Base-by-base conservation (phyloP, 768 basidiomycete genomes). In the Lentinula sp. region DNA sequence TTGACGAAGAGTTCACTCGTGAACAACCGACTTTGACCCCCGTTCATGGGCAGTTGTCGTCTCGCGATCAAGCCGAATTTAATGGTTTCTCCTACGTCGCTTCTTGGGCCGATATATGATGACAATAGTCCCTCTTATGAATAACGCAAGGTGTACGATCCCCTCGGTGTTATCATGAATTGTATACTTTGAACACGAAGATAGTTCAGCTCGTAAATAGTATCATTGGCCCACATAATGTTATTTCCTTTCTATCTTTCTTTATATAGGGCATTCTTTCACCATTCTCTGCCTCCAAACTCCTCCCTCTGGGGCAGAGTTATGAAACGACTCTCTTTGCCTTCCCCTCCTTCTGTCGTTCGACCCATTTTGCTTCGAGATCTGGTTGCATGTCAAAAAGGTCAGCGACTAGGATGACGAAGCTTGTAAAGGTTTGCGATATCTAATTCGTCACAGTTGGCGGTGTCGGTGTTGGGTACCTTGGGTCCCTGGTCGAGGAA, bases 21-120 rank as follows among this genome's bases (percentile, higher is more conserved):
- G 97, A 99, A 71, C 92, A 97, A 72, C 97, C 97, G 13, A 98
- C 95, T 1, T 77, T 99, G 66, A 99, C 97, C 2, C 97, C 97
- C 15, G 97, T 99, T 42, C 95, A 98, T 68, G 93, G 92, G 15
- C 94, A 96, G 64, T 73, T 99, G 62, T 93, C 93, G 18, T 69
- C 89, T 32, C 87, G 87, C 53, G 94, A 98, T 69, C 97, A 99
- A 75, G 83, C 87, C 58, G 96, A 98, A 73, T 99, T 99, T 78
- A 88, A 92, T 66, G 95, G 95, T 16, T 98, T 98, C 81, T 96
- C 94, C 63, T 98, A 95, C 93, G 92, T 91, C 63, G 85, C 85
- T 36, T 67, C 69, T 63, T 87, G 85, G 85, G 85, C 85, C 60
- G 85, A 87, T 71, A 74, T 79, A 63, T 81, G 72, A 76, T 35